Base-by-base conservation (phyloP, 2,329 filamentous ascomycete genomes). In the Neurospora sp. region DNA sequence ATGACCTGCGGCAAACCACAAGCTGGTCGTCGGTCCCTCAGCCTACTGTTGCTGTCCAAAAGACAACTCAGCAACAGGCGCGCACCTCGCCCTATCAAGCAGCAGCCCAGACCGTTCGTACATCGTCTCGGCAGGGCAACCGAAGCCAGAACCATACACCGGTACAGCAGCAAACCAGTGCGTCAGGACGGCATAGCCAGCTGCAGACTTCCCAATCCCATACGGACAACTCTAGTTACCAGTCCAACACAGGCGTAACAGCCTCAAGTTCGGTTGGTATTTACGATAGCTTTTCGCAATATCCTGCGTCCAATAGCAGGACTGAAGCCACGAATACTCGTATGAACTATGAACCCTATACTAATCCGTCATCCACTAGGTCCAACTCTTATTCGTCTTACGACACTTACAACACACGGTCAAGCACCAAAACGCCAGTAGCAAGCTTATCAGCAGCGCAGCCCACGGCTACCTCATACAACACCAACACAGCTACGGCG, bases 121-220 rank as follows among this genome's bases (percentile, higher is more conserved):
- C 77, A 11, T 76, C 76, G 70, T 81, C 81, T 12, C 75, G 78
- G 68, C 78, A 80, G 65, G 75, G 77, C 2, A 79, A 80, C n/a
- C 77, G 78, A 57, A 70, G 76, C 1, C 77, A 79, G 68, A 77
- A 72, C 5, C 76, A 73, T 17, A 78, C 79, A 28, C 77, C 79
- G 1, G 73, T 74, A 37, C 75, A 69, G 66, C 69, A 23, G 69
- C 70, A 67, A 69, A 74, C 23, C 70, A 66, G 28, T 15, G 52
- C 68, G 28, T 67, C 66, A 37, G 68, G 28, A 12, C 72, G 68
- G 65, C 68, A 69, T 8, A 39, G 69, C n/a, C 73, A 70, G n/a
- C 37, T 62, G 23, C 72, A 68, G 69, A 69, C 17, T 12, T 69
- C 15, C 8, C 72, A 72, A 38, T 39, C 72, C 15, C 41, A 67